phyloP scores from a whole-genome alignment of 164 flowering plant species.

The Chloranthus sessilifolius region DNA sequence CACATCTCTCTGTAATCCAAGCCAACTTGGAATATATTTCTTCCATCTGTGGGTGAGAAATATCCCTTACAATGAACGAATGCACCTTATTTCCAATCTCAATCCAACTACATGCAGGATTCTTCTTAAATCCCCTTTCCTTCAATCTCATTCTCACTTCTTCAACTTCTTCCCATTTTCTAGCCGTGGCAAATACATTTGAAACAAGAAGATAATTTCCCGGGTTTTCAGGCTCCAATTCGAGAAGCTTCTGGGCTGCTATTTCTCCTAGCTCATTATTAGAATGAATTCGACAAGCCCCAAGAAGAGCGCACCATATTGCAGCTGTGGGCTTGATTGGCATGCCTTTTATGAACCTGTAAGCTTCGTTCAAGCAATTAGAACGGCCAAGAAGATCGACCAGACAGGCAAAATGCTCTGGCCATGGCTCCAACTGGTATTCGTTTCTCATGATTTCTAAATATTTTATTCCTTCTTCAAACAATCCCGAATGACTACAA shows the following conservation, averaged over 20 bases:
- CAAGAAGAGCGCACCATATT: slow-evolving; percentile 78
- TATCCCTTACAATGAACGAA: slow-evolving; percentile 56
- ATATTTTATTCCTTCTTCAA: slow-evolving; percentile 47
- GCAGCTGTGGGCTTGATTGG: slow-evolving; percentile 47
- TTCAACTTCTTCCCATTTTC: slow-evolving; percentile 73
- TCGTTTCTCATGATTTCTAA: slow-evolving; percentile 43
- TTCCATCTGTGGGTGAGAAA: slow-evolving; percentile 51
- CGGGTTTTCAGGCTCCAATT: slow-evolving; percentile 51
- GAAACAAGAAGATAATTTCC: slow-evolving; percentile 77
- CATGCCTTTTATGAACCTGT: slow-evolving; percentile 46
- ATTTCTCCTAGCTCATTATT: slow-evolving; percentile 54
- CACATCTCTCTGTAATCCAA: slow-evolving; percentile 36
- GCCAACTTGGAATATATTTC: slow-evolving; percentile 45
- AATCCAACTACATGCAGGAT: slow-evolving; percentile 89
- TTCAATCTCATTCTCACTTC: slow-evolving; percentile 59
- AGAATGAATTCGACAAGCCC: slow-evolving; percentile 65
- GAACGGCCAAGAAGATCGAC: slow-evolving; percentile 88
- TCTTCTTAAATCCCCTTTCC: slow-evolving; percentile 57
- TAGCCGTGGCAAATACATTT: slow-evolving; percentile 55
- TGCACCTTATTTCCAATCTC: slow-evolving; percentile 63
- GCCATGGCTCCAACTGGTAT: slow-evolving; percentile 75
- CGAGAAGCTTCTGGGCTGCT: slow-evolving; percentile 62
- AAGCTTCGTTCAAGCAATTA: slow-evolving; percentile 65
- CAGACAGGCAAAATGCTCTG: slow-evolving; percentile 77
- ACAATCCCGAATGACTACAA: slow-evolving; percentile 78